phyloP scores from a whole-genome alignment of 139 green algal species.

The Auxenochlorella pyrenoidosa region DNA sequence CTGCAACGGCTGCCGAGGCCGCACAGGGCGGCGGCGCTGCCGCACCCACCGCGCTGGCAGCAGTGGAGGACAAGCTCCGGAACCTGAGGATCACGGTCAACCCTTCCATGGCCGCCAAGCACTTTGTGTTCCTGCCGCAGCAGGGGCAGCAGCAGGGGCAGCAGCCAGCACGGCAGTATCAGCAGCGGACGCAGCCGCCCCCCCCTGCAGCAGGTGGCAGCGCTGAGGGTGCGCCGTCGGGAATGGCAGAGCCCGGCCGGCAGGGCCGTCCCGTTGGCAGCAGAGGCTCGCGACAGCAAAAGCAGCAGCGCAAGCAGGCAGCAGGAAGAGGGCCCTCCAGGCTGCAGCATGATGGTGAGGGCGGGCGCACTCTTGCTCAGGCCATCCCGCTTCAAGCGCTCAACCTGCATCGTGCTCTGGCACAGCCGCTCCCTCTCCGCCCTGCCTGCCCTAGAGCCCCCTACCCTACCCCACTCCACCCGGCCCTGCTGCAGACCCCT shows the following conservation, averaged over 20 bases:
- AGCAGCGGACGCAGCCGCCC: neutral
- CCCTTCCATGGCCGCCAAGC: slow-evolving; percentile 25
- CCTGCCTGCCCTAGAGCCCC: neutral
- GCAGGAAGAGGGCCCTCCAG: neutral
- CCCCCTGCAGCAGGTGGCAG: neutral
- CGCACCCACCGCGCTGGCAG: slow-evolving; percentile 1
- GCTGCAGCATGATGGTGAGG: slow-evolving; percentile 41
- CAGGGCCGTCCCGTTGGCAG: neutral
- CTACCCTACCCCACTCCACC: too few species aligned
- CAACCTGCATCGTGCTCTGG: too few species aligned
- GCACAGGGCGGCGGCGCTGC: slow-evolving; percentile 48
- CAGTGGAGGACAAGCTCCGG: neutral
- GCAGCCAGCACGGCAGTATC: neutral
- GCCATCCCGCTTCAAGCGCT: too few species aligned
- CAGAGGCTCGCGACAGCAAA: too few species aligned
- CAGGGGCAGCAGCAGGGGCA: neutral
- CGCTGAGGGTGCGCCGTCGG: neutral
- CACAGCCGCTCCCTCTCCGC: too few species aligned
- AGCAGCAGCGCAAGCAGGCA: slow-evolving; percentile 4
- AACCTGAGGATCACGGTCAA: slow-evolving; percentile 42
- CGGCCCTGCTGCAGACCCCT: slow-evolving; percentile 10
- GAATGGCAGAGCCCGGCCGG: neutral
- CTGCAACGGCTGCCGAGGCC: neutral
- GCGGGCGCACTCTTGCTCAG: neutral
- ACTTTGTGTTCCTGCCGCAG: slow-evolving; percentile 35